These are phyloP conservation scores for Crithidia thermophila DNA, from an alignment of 208 protist genomes.

Conservation along the genomic window DNA sequence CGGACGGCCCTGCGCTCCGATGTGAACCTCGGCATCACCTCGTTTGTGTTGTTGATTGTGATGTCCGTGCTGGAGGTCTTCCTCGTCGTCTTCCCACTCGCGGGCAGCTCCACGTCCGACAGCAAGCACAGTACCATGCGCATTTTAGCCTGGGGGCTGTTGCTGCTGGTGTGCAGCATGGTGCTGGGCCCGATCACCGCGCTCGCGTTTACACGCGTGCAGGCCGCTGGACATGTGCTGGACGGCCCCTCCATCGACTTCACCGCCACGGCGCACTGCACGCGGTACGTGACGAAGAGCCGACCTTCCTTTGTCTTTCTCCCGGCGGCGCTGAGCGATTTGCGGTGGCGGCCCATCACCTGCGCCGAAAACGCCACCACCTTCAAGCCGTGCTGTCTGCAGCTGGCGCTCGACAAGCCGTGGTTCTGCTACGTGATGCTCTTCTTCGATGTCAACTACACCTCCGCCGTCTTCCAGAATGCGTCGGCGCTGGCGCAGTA, in stretches of 20 bases:
- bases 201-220: conserved; percentile 77
- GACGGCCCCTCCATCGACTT: conserved; percentile 64
- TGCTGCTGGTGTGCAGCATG: conserved; percentile 65
- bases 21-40: conserved; percentile 51
- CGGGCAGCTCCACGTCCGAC: conserved; percentile 32
- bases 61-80: conserved; percentile 68
- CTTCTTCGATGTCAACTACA: conserved; percentile 79
- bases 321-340: conserved; percentile 62
- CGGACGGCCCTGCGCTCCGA: conserved; percentile 65
- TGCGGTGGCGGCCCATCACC: conserved; percentile 83
- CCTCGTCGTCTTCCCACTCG: conserved; percentile 78
- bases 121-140: conserved; percentile 68
- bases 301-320: conserved; percentile 71
- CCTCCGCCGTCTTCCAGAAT: conserved; percentile 63
- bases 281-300: conserved; percentile 32
- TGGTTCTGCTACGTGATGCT: conserved; percentile 66
- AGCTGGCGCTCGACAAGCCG: background rate
- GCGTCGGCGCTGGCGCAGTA: conserved; percentile 18
- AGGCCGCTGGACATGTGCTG: conserved; percentile 52
- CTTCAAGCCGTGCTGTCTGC: conserved; percentile 57
- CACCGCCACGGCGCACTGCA: conserved; percentile 53
- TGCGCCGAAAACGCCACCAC: conserved; percentile 37
- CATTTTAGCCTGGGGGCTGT: conserved; percentile 72
- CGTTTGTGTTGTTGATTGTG: conserved; percentile 58
- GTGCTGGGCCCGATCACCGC: conserved; percentile 69